Conservation (phyloP, 352 stramenopile species). For the Phytopythium ostracodes region DNA sequence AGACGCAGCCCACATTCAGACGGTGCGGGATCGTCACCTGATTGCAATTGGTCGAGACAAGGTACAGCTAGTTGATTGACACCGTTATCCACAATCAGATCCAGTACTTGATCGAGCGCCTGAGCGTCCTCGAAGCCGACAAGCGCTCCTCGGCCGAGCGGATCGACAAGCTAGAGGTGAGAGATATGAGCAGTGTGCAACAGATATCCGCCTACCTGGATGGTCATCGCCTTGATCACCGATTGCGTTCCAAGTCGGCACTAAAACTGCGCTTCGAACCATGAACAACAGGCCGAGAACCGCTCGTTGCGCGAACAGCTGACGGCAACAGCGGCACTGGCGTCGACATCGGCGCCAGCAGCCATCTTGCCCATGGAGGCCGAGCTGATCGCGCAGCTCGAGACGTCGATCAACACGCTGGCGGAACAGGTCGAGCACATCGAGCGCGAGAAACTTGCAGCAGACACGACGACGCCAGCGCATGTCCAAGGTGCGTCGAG, state of each 20-base stretch:
- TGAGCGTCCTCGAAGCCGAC: slow-evolving; percentile 45
- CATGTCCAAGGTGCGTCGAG: neutral
- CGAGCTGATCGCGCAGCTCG: slow-evolving; percentile 40
- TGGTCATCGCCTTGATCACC: neutral
- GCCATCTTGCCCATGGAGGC: slow-evolving; percentile 32
- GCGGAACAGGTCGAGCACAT: slow-evolving; percentile 41
- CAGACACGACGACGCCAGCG: neutral
- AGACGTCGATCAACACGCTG: slow-evolving; percentile 40
- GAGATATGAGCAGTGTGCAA: neutral
- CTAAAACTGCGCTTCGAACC: slow-evolving; percentile 1
- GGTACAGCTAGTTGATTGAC: slow-evolving; percentile 2
- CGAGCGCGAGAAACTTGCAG: slow-evolving; percentile 22
- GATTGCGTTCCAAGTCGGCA: neutral
- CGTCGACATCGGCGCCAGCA: slow-evolving; percentile 1
- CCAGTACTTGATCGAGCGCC: slow-evolving; percentile 44
- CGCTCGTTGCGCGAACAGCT: slow-evolving; percentile 28
- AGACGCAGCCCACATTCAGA: slow-evolving; percentile 33
- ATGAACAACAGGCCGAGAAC: slow-evolving; percentile 27
- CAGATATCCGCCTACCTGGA: neutral
- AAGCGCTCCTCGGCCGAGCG: slow-evolving; percentile 29
- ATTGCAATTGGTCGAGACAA: neutral
- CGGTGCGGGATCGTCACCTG: slow-evolving; percentile 14
- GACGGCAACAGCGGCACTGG: slow-evolving; percentile 6
- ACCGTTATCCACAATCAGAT: slow-evolving; percentile 29
- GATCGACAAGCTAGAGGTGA: slow-evolving; percentile 43